phyloP scores from a whole-genome alignment of 129 eudicot species.

The Cynara cardunculus region DNA sequence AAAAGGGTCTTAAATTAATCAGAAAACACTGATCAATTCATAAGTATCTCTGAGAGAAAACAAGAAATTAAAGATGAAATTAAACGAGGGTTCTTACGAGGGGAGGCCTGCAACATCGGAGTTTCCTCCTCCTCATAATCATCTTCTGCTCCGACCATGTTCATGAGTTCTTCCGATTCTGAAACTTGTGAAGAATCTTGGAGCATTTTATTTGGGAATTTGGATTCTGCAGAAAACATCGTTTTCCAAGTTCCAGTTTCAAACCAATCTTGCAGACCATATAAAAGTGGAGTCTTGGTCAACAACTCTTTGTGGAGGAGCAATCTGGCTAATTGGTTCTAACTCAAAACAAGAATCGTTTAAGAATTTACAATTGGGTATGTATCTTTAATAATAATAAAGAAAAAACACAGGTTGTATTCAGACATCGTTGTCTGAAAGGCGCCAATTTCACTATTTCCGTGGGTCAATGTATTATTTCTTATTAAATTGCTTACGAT shows the following conservation, averaged over 20 bases:
- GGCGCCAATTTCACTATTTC: neutral
- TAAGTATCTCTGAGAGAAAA: neutral
- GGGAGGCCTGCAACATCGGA: slow-evolving; percentile 30
- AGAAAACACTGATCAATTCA: neutral
- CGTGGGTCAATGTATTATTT: neutral
- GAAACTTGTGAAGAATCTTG: neutral
- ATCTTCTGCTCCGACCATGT: slow-evolving; percentile 14
- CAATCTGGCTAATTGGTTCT: neutral
- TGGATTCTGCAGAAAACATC: neutral
- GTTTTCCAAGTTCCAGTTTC: neutral
- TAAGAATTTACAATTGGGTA: neutral
- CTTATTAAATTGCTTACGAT: too few relatives aligned
- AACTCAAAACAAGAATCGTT: slow-evolving; percentile 2
- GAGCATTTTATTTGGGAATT: slow-evolving; percentile 7
- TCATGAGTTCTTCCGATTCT: neutral
- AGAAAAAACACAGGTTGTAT: neutral
- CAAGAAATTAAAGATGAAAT: neutral
- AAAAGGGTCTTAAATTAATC: neutral
- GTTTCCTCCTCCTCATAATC: slow-evolving; percentile 12
- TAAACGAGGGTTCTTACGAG: slow-evolving; percentile 10
- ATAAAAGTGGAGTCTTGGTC: neutral
- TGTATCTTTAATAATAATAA: neutral
- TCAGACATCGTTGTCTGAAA: neutral
- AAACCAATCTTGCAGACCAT: neutral
- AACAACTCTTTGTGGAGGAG: slow-evolving; percentile 1